Evolutionary conservation across 2,329 filamentous ascomycete species (phyloP).

Genomic region (Elsinoe perseae): DNA sequence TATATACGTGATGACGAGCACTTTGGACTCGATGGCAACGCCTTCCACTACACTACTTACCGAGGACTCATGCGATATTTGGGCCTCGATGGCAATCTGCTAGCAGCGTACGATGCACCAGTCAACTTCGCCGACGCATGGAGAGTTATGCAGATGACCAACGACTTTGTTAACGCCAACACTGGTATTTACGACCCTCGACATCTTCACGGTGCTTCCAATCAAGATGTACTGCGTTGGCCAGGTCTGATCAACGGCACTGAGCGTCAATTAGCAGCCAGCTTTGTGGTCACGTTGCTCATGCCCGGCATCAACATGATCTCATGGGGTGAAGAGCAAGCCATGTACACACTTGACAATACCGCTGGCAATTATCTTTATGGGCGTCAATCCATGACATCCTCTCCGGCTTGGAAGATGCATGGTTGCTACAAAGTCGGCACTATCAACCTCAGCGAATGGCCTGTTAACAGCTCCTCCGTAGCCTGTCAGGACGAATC

Average conservation of each 20-base stretch:
- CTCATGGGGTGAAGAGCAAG: conserved; percentile 60
- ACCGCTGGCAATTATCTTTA: conserved; percentile 59
- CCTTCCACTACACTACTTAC: conserved; percentile 59
- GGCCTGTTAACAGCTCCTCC: conserved; percentile 48
- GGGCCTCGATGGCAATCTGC: conserved; percentile 51
- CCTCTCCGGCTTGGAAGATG: conserved; percentile 54
- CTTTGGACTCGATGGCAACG: conserved; percentile 51
- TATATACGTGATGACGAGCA: conserved; percentile 48
- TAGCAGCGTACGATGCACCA: conserved; percentile 35
- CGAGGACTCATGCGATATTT: conserved; percentile 54
- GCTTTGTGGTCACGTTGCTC: conserved; percentile 52
- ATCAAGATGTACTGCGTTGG: conserved; percentile 61
- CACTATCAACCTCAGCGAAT: conserved; percentile 50
- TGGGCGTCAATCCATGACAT: conserved; percentile 55
- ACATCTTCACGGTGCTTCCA: conserved; percentile 57
- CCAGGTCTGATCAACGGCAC: conserved; percentile 51
- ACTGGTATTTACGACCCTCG: conserved; percentile 56
- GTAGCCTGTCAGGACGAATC: conserved; percentile 50
- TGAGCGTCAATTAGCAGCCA: conserved; percentile 49
- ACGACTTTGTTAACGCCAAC: conserved; percentile 54
- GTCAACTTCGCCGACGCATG: conserved; percentile 48
- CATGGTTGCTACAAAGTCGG: conserved; percentile 56
- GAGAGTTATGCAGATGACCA: conserved; percentile 50
- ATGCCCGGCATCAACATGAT: conserved; percentile 55
- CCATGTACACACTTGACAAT: conserved; percentile 56